Evolutionary conservation across 306 rosid species (phyloP).

Genomic region (Betula pendula): DNA sequence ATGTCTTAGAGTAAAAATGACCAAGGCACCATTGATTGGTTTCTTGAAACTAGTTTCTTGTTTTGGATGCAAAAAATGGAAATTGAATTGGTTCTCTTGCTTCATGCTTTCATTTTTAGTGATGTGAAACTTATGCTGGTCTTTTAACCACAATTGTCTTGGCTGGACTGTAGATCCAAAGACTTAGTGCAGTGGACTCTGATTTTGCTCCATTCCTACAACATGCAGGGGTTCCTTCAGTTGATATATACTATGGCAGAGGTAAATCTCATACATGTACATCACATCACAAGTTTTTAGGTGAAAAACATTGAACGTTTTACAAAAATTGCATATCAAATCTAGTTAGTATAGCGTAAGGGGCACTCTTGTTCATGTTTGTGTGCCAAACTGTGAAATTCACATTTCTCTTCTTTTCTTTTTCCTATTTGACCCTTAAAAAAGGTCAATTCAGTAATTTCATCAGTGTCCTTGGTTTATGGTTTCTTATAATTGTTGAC

Average conservation of each 20-base stretch:
- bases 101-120: constrained; percentile 10
- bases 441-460: background rate
- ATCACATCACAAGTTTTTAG: constrained; percentile 3
- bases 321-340: background rate
- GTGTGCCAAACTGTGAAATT: background rate
- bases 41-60: constrained; percentile 3
- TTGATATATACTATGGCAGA: constrained; percentile 82
- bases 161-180: constrained; percentile 62
- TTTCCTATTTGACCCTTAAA: background rate
- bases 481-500: background rate
- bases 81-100: constrained; percentile 3
- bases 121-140: constrained; percentile 1
- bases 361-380: background rate
- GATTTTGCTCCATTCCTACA: constrained; percentile 94
- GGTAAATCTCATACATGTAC: constrained; percentile 45
- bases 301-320: background rate
- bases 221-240: constrained; percentile 88
- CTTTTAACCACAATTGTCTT: constrained; percentile 30
- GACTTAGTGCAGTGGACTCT: constrained; percentile 76
- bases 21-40: background rate
- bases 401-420: background rate
- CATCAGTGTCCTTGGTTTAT: background rate
- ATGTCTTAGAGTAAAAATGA: background rate
- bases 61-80: background rate
- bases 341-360: background rate